Conservation (phyloP, 345 rosid species). For the Rhodamnia rubescens region DNA sequence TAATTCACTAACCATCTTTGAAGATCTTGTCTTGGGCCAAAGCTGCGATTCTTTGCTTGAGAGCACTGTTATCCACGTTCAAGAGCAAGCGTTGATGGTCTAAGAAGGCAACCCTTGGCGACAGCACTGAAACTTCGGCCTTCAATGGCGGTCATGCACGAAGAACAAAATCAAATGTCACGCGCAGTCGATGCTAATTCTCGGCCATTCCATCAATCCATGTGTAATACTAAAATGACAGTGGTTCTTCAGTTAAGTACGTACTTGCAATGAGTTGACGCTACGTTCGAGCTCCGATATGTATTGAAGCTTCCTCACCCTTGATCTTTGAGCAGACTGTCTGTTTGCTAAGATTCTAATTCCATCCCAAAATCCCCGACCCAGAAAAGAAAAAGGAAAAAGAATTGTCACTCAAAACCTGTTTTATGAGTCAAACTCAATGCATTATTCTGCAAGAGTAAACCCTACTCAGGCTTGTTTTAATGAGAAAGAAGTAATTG, state of each 20-base stretch:
- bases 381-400: neutral
- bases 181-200: neutral
- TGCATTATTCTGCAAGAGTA: neutral
- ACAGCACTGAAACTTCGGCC: slow-evolving; percentile 83
- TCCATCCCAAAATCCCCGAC: neutral
- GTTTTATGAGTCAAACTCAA: neutral
- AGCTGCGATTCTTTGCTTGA: slow-evolving; percentile 94
- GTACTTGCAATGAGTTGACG: slow-evolving; percentile 70
- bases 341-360: slow-evolving; percentile 79
- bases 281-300: slow-evolving; percentile 91
- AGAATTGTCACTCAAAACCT: neutral
- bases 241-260: neutral
- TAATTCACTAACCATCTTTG: slow-evolving; percentile 56
- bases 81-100: slow-evolving; percentile 88
- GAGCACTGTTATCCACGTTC: slow-evolving; percentile 71
- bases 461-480: neutral
- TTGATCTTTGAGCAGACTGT: slow-evolving; percentile 91
- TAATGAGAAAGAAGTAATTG: neutral
- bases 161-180: neutral
- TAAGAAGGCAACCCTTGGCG: slow-evolving; percentile 73
- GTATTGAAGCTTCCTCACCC: slow-evolving; percentile 85
- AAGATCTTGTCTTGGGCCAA: slow-evolving; percentile 85
- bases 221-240: neutral
- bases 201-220: neutral
- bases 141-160: slow-evolving; percentile 2